Base-by-base conservation (phyloP, 1,284 basidiomycete genomes). In the Ganoderma leucocontextum region DNA sequence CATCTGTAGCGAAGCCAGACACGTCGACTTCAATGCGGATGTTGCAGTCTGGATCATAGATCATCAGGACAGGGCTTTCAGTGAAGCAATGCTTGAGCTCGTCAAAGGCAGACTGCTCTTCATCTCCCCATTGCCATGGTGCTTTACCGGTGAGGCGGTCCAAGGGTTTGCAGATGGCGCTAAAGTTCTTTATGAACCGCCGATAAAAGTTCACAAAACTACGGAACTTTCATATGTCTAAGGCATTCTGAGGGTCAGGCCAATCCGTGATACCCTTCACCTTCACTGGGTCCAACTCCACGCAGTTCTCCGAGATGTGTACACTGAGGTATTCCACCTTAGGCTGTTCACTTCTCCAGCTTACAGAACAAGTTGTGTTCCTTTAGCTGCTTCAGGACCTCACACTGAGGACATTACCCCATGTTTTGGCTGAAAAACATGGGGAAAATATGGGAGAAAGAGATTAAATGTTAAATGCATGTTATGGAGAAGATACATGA, bases 161-260 rank as follows among this genome's bases (percentile, higher is more conserved):
- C 0, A 87, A 68, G 0, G 79, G 80, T 0, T 38, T 22, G 0
- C 77, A 77, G 22, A 82, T 75, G 4, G 76, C 65, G 0, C 82
- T 73, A 67, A 80, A 87, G 15, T 78, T 72, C 9, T 76, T 41
- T 19, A 87, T 81, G 67, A 87, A 87, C 0, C 77, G 63, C 0
- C 80, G 58, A 61, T 86, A 87, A 73, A 82, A 86, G 63, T 68
- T 68, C 1, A 42, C 68, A 29, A 70, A 70, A 4, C 68, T 62
- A 2, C 57, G 47, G 55, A 70, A 70, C 6, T 25, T 60, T 41
- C 78, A 74, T 5, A 82, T 60, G 8, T 80, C 73, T 39, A 4
- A 3, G 4, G 33, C 25, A 0, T 62, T 77, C 0, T 62, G 70
- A 0, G 82, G 84, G 0, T 33, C 36, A 0, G 79, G 80, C 85